Conservation (phyloP, 2,329 filamentous ascomycete species). For the Trematosphaeria pertusa region DNA sequence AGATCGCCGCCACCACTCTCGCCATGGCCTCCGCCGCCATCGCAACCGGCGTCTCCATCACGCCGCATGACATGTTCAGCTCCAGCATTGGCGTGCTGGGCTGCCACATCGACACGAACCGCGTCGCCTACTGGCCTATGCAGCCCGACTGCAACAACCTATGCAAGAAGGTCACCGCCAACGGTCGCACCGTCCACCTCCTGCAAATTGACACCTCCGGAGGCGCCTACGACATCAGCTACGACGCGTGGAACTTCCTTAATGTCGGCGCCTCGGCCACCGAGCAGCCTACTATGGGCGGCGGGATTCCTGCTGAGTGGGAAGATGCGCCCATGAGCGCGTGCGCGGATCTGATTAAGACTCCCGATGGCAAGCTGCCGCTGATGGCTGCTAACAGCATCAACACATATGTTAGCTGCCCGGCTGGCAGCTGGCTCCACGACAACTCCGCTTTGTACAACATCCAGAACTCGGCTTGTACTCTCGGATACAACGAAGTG, state of each 20-base stretch:
- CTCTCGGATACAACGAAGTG: slow-evolving; percentile 34
- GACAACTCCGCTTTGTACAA: slow-evolving; percentile 48
- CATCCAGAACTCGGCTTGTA: slow-evolving; percentile 56
- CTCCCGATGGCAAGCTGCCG: slow-evolving; percentile 20
- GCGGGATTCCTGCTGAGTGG: slow-evolving; percentile 60
- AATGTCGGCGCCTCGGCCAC: slow-evolving; percentile 58
- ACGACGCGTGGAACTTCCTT: slow-evolving; percentile 69
- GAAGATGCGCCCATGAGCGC: slow-evolving; percentile 57
- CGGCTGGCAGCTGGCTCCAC: slow-evolving; percentile 14
- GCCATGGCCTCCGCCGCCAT: slow-evolving; percentile 9
- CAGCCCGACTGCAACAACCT: slow-evolving; percentile 63
- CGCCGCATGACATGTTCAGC: slow-evolving; percentile 13
- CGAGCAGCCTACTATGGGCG: slow-evolving; percentile 55
- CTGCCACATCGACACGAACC: slow-evolving; percentile 67
- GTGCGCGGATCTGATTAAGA: slow-evolving; percentile 58
- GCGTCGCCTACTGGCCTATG: slow-evolving; percentile 67
- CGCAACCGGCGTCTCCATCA: slow-evolving; percentile 12
- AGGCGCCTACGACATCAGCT: slow-evolving; percentile 66
- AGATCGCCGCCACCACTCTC: slow-evolving; percentile 13
- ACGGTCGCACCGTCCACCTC: slow-evolving; percentile 62
- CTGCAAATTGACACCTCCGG: slow-evolving; percentile 64
- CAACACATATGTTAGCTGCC: slow-evolving; percentile 21
- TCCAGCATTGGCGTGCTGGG: slow-evolving; percentile 66
- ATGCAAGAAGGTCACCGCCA: slow-evolving; percentile 62
- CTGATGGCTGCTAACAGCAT: slow-evolving; percentile 24